Base-by-base conservation (phyloP, 192 early-diverging fungal species). In the Coemansia sp. region DNA sequence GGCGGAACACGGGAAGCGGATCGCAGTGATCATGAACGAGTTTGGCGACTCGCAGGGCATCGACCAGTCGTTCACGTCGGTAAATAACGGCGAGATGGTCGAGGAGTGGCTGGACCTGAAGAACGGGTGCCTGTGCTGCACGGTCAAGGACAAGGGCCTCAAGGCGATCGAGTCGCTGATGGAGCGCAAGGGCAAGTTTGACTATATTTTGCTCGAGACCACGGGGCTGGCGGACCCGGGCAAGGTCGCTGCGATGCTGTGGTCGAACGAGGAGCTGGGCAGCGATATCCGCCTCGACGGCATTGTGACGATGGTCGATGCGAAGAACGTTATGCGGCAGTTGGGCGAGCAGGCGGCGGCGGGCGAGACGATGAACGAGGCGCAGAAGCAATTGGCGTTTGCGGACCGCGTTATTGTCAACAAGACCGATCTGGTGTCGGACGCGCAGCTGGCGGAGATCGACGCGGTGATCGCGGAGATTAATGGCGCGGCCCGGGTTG, bases 1-100 rank as follows among this genome's bases (percentile, higher is more conserved):
- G 0, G 87, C 85, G 30, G 85, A 89, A 65, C 97, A 97, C 58
- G 87, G 91, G n/a, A 94, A 94, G 69, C 88, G 90, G 19, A 96
- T 99, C 35, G 97, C 97, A 0, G 94, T 99, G 21, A 95, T 99
- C 28, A 82, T 99, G 71, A 99, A 99, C 66, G 97, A 99, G 81
- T 99, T 99, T 85, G 97, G 95, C 42, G 95, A 97, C 62, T 88
- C 89, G 46, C 87, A 90, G 24, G 97, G 92, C 18, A 94, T 99
- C 56, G 97, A 99, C 71, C 93, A 96, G 69, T 84, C 91, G 42
- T 80, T 98, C 56, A 83, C 95, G 21, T 87, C 85, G 28, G 82
- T 91, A 49, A 83, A 74, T 60, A 67, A 85, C 42, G 97, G 95
- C 22, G 86, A 86, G 35, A 82, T 91, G 58, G 89, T 90, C 18